Base-by-base conservation (phyloP, 2,329 filamentous ascomycete genomes). In the Ilyonectria sp. region DNA sequence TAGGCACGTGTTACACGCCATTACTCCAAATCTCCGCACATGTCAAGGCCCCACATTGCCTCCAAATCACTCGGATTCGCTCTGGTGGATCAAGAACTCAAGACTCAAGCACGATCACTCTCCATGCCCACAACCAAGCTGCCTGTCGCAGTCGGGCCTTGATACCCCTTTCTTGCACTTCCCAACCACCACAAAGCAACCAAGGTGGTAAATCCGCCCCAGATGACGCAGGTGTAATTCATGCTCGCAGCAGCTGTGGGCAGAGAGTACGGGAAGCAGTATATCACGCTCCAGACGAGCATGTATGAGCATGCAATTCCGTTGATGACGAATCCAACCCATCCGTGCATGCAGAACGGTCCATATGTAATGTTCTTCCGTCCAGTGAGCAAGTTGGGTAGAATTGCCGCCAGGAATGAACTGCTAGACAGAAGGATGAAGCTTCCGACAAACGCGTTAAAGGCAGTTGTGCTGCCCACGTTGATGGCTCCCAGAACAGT, bases 401-500 rank as follows among this genome's bases (percentile, higher is more conserved):
- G 78, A 60, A 93, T 90, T 7, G 90, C 89, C 1, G 88, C 87
- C 3, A 91, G 81, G 75, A 91, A 93, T 5, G 75, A 78, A 43
- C 71, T 75, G 40, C 75, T 81, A 13, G 78, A 81, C 8, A 81
- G 72, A 0, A 82, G 75, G 33, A 82, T 81, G 64, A 82, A 83
- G 33, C 77, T 80, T 10, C 89, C 89, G 8, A 92, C 87, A 29
- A 93, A 88, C 0, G 91, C 91, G 47, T 88, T 86, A 79, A 93
- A 93, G 0, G 91, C 91, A 0, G 89, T 91, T 1, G 84, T 86
- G 67, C 84, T 89, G n/a, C 88, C 91, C 1, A 93, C 85, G 70
- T 92, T 92, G 50, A 93, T 90, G 47, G 83, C 84, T 0, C 90
- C 90, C 0, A 93, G 81, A 3, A 90, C 76, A 0, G 89, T 89